Evolutionary conservation across 2,329 filamentous ascomycete species (phyloP).

Genomic region (Claviceps spartinae): DNA sequence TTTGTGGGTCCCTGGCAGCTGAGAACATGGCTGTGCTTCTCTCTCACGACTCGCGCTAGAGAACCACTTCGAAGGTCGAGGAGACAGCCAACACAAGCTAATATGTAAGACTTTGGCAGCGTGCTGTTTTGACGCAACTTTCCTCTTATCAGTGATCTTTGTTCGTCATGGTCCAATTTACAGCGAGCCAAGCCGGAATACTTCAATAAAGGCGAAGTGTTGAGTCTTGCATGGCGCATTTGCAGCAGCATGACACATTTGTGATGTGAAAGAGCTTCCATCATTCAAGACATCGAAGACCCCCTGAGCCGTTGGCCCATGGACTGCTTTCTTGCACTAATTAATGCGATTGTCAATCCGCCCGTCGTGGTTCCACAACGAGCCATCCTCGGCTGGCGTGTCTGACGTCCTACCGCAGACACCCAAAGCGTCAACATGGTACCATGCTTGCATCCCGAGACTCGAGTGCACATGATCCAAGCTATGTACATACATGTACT

Average conservation of each 20-base stretch:
- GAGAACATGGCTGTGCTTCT: not conserved
- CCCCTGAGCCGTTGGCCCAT: not conserved
- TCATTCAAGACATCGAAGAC: not conserved
- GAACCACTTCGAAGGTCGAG: not conserved
- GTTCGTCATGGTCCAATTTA: not conserved
- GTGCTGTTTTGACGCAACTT: not conserved
- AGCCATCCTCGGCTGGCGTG: not conserved
- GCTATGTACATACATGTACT: not conserved
- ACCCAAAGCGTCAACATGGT: not conserved
- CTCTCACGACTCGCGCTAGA: slow-evolving; percentile 1
- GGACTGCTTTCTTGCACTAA: not conserved
- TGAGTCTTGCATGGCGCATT: not conserved
- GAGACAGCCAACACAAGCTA: not conserved
- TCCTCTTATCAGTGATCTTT: too few species aligned
- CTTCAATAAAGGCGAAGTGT: not conserved
- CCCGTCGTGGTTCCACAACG: slow-evolving; percentile 2
- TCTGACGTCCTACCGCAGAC: not conserved
- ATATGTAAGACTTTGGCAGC: not conserved
- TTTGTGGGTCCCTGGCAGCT: not conserved
- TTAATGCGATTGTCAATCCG: not conserved
- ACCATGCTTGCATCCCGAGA: not conserved
- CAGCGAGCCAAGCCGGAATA: not conserved
- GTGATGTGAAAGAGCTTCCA: not conserved
- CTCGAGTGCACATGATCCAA: not conserved
- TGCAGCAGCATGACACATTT: slow-evolving; percentile 1